Evolutionary conservation across 2,329 filamentous ascomycete genomes (phyloP), one percentile per base, ranked within the genome.

Genomic region (Talaromyces sp.): DNA sequence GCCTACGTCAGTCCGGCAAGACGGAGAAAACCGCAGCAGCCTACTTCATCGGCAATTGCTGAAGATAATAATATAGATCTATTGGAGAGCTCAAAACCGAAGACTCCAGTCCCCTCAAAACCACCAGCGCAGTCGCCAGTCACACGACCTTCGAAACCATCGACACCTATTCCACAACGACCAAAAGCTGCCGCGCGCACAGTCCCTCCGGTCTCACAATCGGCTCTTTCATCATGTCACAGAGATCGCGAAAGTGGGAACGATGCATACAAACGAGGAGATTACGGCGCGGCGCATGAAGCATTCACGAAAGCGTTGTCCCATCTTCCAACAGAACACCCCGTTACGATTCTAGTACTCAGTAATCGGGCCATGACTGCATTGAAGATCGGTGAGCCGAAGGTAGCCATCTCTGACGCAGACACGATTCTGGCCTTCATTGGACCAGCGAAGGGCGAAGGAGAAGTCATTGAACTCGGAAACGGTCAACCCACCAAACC

Each of bases 321-420:
- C 1, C 85, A 86, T 40, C 81, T 99, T 35, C 95, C 95, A 1
- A 76, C 85, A 14, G 84, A 82, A 3, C 95, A 99, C 73, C 93
- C 93, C 0, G 82, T 98, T 25, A 86, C 86, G 18, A 95, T 98
- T 64, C 81, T 98, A n/a, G 84, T 98, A 6, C 86, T 96, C 23
- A 93, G 91, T 69, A 99, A 99, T 73, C 91, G 92, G 60, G 90
- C 95, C 3, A 82, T 98, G 67, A 97, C 93, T 0, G 88, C 89
- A 3, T 82, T 98, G 62, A 98, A 98, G 76, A 93, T 90, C 0
- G 95, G 95, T 54, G 92, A 96, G 69, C 90, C 93, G 0, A 96
- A 96, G 75, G 86, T 89, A 63, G 92, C 93, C 0, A 87, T 98
- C 18, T 81, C 84, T 0, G 93, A 99, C 73, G 91, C 93, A 9